These are phyloP conservation scores for Aspergillus fischeri DNA, from an alignment of 2,329 filamentous ascomycete species.

Conservation along the genomic window DNA sequence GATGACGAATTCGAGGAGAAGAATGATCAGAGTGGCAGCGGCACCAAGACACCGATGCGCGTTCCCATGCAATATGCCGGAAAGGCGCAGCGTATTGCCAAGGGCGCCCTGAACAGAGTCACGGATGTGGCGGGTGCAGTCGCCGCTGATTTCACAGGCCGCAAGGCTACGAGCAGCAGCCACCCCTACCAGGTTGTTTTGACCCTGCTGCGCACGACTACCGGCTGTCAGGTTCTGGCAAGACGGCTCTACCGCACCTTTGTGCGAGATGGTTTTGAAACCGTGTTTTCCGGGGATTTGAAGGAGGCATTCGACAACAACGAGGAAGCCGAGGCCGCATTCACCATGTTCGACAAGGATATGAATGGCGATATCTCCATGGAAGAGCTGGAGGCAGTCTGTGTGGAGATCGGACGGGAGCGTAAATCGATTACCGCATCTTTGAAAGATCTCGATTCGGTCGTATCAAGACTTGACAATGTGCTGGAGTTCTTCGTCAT, in stretches of 20 bases:
- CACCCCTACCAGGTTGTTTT: slow-evolving; percentile 82
- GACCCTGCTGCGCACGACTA: slow-evolving; percentile 67
- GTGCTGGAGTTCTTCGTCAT: slow-evolving; percentile 84
- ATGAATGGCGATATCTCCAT: slow-evolving; percentile 95
- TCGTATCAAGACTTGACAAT: slow-evolving; percentile 82
- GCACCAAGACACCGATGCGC: slow-evolving; percentile 68
- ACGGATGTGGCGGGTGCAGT: slow-evolving; percentile 81
- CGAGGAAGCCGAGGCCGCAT: slow-evolving; percentile 85
- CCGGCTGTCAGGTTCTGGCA: slow-evolving; percentile 76
- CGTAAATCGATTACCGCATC: slow-evolving; percentile 94
- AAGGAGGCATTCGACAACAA: slow-evolving; percentile 72
- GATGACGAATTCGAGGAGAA: slow-evolving; percentile 70
- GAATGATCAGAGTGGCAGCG: slow-evolving; percentile 47
- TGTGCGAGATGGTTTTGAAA: slow-evolving; percentile 68
- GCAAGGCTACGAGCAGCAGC: slow-evolving; percentile 60
- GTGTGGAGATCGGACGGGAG: slow-evolving; percentile 90
- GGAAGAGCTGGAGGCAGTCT: slow-evolving; percentile 88
- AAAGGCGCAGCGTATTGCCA: slow-evolving; percentile 69
- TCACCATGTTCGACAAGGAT: slow-evolving; percentile 91
- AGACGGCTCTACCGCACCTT: slow-evolving; percentile 86
- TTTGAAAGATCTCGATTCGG: slow-evolving; percentile 89
- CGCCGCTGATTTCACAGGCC: slow-evolving; percentile 87
- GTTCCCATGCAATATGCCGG: slow-evolving; percentile 67
- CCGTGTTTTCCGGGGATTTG: slow-evolving; percentile 73
- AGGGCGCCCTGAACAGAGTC: slow-evolving; percentile 71